Percentiles rank a stretch among this genome's conserved stretches.
phyloP scores from a whole-genome alignment of 164 flowering plant genomes.

The Magnolia officinalis region DNA sequence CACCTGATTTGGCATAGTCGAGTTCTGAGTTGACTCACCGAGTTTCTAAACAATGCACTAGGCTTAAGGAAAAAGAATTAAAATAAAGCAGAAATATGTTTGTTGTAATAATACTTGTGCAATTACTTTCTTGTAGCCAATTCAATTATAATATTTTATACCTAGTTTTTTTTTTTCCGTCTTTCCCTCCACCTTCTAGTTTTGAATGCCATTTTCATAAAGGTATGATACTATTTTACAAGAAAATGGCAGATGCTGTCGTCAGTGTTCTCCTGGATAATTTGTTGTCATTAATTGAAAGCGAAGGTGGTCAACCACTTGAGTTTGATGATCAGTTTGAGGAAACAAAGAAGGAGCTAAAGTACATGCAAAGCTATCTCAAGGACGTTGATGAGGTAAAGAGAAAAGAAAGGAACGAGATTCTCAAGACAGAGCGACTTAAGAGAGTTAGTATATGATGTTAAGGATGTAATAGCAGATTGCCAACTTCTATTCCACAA shows the following conservation, averaged over 20 bases:
- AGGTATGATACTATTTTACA: neutral
- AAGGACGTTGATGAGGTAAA: neutral
- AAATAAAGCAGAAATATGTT: too few species aligned
- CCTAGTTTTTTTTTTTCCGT: too few species aligned
- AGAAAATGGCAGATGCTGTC: neutral
- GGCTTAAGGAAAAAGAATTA: too few species aligned
- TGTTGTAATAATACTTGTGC: too few species aligned
- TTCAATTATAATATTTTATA: too few species aligned
- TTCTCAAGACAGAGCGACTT: neutral
- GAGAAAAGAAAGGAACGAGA: neutral
- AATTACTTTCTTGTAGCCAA: too few species aligned
- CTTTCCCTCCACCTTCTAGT: too few species aligned
- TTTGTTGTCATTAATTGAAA: neutral
- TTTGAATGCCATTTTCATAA: too few species aligned
- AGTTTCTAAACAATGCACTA: too few species aligned
- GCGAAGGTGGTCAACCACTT: neutral
- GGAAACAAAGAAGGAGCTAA: neutral
- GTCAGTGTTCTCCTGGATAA: neutral
- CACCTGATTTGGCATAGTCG: too few species aligned
- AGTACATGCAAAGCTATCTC: neutral
- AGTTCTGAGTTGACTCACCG: too few species aligned
- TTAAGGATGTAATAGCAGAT: neutral
- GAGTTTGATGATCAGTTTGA: neutral
- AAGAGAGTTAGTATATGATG: neutral
- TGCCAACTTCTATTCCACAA: neutral